Conservation (phyloP, 257 asterid genomes). For the Rehmannia glutinosa region DNA sequence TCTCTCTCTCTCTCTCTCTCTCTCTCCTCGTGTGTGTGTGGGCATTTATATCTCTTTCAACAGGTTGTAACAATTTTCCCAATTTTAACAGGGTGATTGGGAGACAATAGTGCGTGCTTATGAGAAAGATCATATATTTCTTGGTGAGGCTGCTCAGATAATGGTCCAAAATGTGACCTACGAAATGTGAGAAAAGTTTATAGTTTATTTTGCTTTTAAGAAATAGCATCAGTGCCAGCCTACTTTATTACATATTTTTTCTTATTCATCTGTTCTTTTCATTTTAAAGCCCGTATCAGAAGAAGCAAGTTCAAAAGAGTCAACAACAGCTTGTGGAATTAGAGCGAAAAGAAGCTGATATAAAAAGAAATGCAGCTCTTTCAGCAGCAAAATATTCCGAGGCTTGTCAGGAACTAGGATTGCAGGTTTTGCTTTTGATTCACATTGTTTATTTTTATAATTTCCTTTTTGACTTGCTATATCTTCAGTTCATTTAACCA, state of each 20-base stretch:
- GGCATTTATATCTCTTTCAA: neutral
- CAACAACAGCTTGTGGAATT: conserved; percentile 89
- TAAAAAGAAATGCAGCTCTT: conserved; percentile 86
- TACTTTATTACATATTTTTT: neutral
- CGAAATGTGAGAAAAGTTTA: conserved; percentile 64
- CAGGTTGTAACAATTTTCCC: conserved; percentile 16
- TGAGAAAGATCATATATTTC: conserved; percentile 80
- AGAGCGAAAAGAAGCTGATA: conserved; percentile 87
- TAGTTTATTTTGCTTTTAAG: neutral
- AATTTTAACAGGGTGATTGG: conserved; percentile 79
- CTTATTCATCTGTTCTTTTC: conserved; percentile 5
- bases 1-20: neutral
- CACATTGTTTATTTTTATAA: neutral
- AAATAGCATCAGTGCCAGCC: neutral
- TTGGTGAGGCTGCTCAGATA: conserved; percentile 94
- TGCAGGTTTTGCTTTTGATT: conserved; percentile 58
- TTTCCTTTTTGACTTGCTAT: neutral
- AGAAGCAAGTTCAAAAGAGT: conserved; percentile 88
- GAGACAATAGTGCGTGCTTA: conserved; percentile 79
- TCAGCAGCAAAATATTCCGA: conserved; percentile 84
- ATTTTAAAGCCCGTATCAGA: conserved; percentile 67
- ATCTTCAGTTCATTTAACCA: neutral
- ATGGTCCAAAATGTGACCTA: conserved; percentile 91
- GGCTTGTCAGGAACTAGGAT: conserved; percentile 91
- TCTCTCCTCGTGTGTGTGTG: neutral